phyloP scores from a whole-genome alignment of 108 stramenopile species.

The Nitzschia sp. region DNA sequence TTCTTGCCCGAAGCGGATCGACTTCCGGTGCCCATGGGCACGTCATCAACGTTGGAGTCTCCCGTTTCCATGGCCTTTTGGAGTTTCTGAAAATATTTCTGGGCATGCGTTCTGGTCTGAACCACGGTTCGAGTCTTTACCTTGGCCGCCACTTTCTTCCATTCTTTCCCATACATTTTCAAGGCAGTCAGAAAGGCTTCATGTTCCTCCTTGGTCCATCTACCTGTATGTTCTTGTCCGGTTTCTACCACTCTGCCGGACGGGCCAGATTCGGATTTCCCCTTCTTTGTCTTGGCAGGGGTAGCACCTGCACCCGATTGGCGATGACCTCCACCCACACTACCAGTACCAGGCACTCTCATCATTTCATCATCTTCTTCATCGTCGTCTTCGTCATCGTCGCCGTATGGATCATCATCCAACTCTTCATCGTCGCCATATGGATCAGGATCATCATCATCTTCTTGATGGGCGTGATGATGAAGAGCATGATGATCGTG shows the following conservation, averaged over 20 bases:
- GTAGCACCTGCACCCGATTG: not conserved
- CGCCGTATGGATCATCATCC: slow-evolving; percentile 1
- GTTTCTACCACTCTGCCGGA: slow-evolving; percentile 71
- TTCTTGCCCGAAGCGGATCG: slow-evolving; percentile 19
- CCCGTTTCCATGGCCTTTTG: slow-evolving; percentile 60
- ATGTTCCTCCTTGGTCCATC: slow-evolving; percentile 93
- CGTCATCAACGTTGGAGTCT: slow-evolving; percentile 18
- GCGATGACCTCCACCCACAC: not conserved
- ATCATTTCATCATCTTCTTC: slow-evolving; percentile 15
- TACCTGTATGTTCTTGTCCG: slow-evolving; percentile 82
- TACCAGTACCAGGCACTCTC: not conserved
- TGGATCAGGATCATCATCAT: slow-evolving; percentile 10
- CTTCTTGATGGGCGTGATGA: not conserved
- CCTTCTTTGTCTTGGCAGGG: not conserved
- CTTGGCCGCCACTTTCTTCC: slow-evolving; percentile 91
- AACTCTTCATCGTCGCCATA: slow-evolving; percentile 5
- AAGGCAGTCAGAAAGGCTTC: slow-evolving; percentile 87
- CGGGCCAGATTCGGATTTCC: slow-evolving; percentile 13
- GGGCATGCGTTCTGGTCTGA: slow-evolving; percentile 98
- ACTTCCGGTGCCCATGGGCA: slow-evolving; percentile 32
- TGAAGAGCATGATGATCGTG: not conserved
- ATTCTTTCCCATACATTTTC: slow-evolving; percentile 91
- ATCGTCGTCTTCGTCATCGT: slow-evolving; percentile 6
- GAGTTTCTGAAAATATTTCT: slow-evolving; percentile 99
- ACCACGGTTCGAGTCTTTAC: slow-evolving; percentile 97